Evolutionary conservation across 805 yeast species (phyloP).

Genomic region (Schizosaccharomyces pombe): DNA sequence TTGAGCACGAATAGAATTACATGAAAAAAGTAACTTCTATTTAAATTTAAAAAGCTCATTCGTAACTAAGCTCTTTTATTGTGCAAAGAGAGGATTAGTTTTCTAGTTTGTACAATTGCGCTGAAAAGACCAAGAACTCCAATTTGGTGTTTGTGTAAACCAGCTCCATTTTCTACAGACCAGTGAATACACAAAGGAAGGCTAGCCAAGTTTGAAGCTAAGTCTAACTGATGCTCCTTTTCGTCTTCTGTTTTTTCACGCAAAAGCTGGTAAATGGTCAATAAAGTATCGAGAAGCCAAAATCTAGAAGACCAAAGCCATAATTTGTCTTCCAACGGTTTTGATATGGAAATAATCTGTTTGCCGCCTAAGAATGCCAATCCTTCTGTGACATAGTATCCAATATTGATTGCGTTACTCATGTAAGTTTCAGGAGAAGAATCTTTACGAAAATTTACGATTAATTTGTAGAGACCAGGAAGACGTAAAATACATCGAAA

Average conservation of each 20-base stretch:
- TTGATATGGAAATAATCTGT: background rate
- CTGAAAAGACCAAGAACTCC: background rate
- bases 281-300: background rate
- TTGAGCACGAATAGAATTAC: too few relatives aligned
- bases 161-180: background rate
- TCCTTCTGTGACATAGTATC: background rate
- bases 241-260: background rate
- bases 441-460: background rate
- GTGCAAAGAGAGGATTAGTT: background rate
- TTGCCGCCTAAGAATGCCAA: background rate
- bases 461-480: background rate
- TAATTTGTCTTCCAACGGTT: background rate
- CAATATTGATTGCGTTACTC: background rate
- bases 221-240: background rate
- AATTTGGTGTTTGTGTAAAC: background rate
- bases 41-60: too few relatives aligned
- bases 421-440: background rate
- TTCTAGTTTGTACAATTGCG: background rate
- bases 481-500: background rate
- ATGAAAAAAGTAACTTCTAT: too few relatives aligned
- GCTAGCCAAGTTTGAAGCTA: background rate
- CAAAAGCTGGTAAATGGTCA: background rate
- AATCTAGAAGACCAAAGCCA: background rate
- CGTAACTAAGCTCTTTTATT: too few relatives aligned
- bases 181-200: background rate